Evolutionary conservation across 2,329 filamentous ascomycete genomes (phyloP).

Genomic region (Basipetospora chlamydospora): DNA sequence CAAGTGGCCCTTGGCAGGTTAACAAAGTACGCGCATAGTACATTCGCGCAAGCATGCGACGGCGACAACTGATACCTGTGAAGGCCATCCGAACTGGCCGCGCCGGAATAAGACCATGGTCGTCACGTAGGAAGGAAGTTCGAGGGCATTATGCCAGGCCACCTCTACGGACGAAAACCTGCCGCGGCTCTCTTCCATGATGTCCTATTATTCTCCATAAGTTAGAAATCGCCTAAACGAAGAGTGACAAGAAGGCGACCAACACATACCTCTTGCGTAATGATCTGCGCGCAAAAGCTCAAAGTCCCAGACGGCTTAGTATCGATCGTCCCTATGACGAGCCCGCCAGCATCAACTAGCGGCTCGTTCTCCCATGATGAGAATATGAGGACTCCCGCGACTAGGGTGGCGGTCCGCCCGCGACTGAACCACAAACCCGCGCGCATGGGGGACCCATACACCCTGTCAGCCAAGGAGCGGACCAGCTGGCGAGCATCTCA

Average conservation of each 20-base stretch:
- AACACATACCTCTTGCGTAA: constrained; percentile 42
- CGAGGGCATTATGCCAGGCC: constrained; percentile 54
- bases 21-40: constrained; percentile 17
- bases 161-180: constrained; percentile 55
- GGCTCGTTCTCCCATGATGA: constrained; percentile 11
- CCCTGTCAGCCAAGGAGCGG: constrained; percentile 39
- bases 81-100: constrained; percentile 49
- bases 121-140: constrained; percentile 49
- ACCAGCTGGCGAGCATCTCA: constrained; percentile 47
- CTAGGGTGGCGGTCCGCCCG: constrained; percentile 48
- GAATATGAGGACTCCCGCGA: constrained; percentile 27
- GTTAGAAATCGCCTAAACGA: background rate
- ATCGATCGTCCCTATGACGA: background rate
- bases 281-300: constrained; percentile 45
- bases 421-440: constrained; percentile 56
- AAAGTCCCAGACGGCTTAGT: constrained; percentile 43
- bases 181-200: constrained; percentile 42
- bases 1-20: constrained; percentile 18
- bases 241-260: background rate
- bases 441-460: constrained; percentile 43
- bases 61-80: constrained; percentile 40
- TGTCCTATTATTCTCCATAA: constrained; percentile 24
- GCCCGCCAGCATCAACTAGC: constrained; percentile 9
- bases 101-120: constrained; percentile 52
- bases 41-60: constrained; percentile 22